These are phyloP conservation scores for Trichoderma brevicompactum DNA, from an alignment of 2,329 filamentous ascomycete genomes.

Conservation along the genomic window DNA sequence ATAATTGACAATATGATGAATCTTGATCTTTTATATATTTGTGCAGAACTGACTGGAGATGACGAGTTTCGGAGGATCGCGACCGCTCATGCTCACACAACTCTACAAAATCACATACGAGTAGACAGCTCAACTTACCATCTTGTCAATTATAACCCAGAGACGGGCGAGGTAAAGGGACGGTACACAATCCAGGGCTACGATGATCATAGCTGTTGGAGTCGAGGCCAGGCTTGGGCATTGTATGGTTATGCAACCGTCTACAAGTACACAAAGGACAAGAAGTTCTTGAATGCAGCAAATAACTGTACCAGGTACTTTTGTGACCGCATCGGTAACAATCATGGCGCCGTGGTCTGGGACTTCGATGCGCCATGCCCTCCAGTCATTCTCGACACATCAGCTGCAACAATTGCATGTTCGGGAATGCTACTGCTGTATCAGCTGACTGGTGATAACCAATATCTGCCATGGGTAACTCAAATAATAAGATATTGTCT, in stretches of 20 bases:
- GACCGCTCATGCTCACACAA: slow-evolving; percentile 27
- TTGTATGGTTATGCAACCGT: slow-evolving; percentile 29
- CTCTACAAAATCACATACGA: slow-evolving; percentile 22
- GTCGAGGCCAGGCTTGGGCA: slow-evolving; percentile 30
- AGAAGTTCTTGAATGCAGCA: slow-evolving; percentile 27
- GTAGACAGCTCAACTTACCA: slow-evolving; percentile 30
- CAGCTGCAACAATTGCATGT: slow-evolving; percentile 28
- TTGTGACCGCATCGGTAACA: slow-evolving; percentile 22
- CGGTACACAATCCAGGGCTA: slow-evolving; percentile 30
- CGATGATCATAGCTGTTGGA: slow-evolving; percentile 27
- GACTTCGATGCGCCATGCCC: slow-evolving; percentile 33
- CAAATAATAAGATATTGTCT: slow-evolving; percentile 26
- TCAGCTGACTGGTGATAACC: slow-evolving; percentile 23
- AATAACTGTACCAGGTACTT: slow-evolving; percentile 21
- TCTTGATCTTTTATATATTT: slow-evolving; percentile 30
- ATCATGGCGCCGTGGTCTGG: slow-evolving; percentile 14
- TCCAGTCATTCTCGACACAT: slow-evolving; percentile 29
- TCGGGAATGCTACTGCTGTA: slow-evolving; percentile 28
- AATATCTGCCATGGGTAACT: slow-evolving; percentile 27
- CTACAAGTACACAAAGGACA: slow-evolving; percentile 27
- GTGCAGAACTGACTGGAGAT: slow-evolving; percentile 27
- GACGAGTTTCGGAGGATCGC: slow-evolving; percentile 25
- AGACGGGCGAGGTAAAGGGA: slow-evolving; percentile 28
- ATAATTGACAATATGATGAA: slow-evolving; percentile 34
- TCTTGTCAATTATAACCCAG: slow-evolving; percentile 29